phyloP scores from a whole-genome alignment of 2,329 filamentous ascomycete genomes.

The Periglandula ipomoeae region DNA sequence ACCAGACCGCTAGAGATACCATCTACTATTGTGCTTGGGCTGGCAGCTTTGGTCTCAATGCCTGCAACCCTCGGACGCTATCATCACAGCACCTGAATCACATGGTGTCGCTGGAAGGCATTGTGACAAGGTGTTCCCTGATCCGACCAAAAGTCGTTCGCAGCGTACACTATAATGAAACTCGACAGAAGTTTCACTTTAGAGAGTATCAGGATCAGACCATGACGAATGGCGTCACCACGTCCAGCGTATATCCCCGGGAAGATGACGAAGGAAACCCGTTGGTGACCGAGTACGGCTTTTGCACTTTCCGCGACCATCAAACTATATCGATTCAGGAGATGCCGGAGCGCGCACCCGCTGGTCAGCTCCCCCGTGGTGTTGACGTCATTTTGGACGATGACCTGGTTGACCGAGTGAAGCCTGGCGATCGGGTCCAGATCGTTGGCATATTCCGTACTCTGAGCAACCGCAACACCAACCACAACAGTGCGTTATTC shows the following conservation, averaged over 20 bases:
- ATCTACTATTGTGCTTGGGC: slow-evolving; percentile 96
- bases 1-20: slow-evolving; percentile 68
- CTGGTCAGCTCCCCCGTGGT: slow-evolving; percentile 86
- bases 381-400: slow-evolving; percentile 97
- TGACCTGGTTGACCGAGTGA: slow-evolving; percentile 87
- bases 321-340: slow-evolving; percentile 98
- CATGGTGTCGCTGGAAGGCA: slow-evolving; percentile 96
- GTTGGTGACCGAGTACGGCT: slow-evolving; percentile 89
- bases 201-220: slow-evolving; percentile 93
- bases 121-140: slow-evolving; percentile 91
- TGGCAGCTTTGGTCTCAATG: slow-evolving; percentile 88
- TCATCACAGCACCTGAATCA: slow-evolving; percentile 85
- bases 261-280: slow-evolving; percentile 91
- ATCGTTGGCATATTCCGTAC: slow-evolving; percentile 95
- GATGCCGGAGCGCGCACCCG: slow-evolving; percentile 94
- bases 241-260: slow-evolving; percentile 85
- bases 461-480: slow-evolving; percentile 87
- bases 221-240: slow-evolving; percentile 87
- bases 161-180: slow-evolving; percentile 94
- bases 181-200: slow-evolving; percentile 75
- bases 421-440: slow-evolving; percentile 92
- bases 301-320: slow-evolving; percentile 91
- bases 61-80: slow-evolving; percentile 89
- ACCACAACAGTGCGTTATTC: slow-evolving; percentile 85
- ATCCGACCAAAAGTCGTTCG: slow-evolving; percentile 97